Conservation (phyloP, 1,284 basidiomycete genomes). For the Fomitopsis betulina region DNA sequence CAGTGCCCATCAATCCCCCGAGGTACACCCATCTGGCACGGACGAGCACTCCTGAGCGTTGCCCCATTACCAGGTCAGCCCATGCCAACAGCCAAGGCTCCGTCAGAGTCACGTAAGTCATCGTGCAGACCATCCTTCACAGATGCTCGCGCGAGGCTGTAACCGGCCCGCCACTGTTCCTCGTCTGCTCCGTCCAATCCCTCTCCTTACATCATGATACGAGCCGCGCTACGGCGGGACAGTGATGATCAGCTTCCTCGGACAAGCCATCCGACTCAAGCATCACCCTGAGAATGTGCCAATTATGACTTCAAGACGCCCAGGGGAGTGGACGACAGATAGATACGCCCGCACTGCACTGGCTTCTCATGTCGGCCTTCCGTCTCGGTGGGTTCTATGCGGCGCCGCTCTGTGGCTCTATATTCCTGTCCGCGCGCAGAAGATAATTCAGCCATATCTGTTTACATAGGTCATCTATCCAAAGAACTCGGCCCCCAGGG, state of each 20-base stretch:
- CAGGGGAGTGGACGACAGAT: constrained; percentile 1
- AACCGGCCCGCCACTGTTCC: background rate
- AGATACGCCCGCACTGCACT: constrained; percentile 2
- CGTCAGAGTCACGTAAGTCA: constrained; percentile 1
- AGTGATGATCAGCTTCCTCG: background rate
- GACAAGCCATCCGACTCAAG: background rate
- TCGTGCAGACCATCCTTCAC: background rate
- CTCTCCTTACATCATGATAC: background rate
- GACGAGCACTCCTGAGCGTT: background rate
- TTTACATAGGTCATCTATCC: background rate
- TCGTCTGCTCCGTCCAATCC: background rate
- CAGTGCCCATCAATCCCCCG: background rate
- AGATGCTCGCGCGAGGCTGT: background rate
- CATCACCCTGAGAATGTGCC: background rate
- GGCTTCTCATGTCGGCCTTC: constrained; percentile 1
- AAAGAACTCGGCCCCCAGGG: background rate
- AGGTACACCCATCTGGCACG: background rate
- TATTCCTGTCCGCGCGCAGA: background rate
- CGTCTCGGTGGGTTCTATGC: background rate
- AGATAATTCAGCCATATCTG: background rate
- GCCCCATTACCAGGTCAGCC: background rate
- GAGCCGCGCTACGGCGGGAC: background rate
- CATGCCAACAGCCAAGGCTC: background rate
- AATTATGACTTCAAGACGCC: background rate
- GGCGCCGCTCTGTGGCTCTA: background rate